phyloP scores from a whole-genome alignment of 2,329 filamentous ascomycete species.

The Phialophora expanda region DNA sequence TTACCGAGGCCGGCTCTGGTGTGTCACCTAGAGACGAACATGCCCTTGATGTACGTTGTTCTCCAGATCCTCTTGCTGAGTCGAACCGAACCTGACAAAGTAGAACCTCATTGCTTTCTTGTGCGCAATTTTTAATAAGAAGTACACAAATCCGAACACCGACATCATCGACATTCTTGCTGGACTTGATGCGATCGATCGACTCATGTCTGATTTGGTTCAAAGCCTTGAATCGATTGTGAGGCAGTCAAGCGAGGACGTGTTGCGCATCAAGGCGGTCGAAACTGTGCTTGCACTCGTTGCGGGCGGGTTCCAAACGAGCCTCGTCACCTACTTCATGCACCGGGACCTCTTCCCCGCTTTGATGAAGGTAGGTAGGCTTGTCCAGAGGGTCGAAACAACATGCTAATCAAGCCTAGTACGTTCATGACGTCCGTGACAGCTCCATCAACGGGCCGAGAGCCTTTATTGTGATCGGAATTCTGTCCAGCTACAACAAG shows the following conservation, averaged over 20 bases:
- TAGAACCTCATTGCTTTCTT: slow-evolving; percentile 91
- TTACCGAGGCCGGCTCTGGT: slow-evolving; percentile 68
- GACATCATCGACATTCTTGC: slow-evolving; percentile 91
- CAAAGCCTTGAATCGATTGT: slow-evolving; percentile 81
- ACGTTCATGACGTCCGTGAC: slow-evolving; percentile 62
- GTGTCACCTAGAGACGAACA: slow-evolving; percentile 71
- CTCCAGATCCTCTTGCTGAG: neutral
- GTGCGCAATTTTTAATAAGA: slow-evolving; percentile 79
- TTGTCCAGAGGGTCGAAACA: neutral
- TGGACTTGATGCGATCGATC: slow-evolving; percentile 85
- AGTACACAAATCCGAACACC: slow-evolving; percentile 92
- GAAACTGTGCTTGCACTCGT: slow-evolving; percentile 81
- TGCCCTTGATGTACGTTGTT: slow-evolving; percentile 74
- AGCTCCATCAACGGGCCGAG: slow-evolving; percentile 61
- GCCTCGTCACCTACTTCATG: slow-evolving; percentile 90
- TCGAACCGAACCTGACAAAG: slow-evolving; percentile 48
- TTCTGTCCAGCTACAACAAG: slow-evolving; percentile 98
- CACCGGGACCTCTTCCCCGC: slow-evolving; percentile 92
- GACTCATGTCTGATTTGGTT: slow-evolving; percentile 86
- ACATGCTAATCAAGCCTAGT: slow-evolving; percentile 32
- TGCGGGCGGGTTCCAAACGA: slow-evolving; percentile 94
- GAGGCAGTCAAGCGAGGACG: slow-evolving; percentile 72
- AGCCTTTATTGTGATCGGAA: slow-evolving; percentile 80
- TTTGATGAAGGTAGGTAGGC: slow-evolving; percentile 89
- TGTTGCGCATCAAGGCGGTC: slow-evolving; percentile 78